Evolutionary conservation across 2,329 filamentous ascomycete genomes (phyloP).

Genomic region (Cercospora citrullina): DNA sequence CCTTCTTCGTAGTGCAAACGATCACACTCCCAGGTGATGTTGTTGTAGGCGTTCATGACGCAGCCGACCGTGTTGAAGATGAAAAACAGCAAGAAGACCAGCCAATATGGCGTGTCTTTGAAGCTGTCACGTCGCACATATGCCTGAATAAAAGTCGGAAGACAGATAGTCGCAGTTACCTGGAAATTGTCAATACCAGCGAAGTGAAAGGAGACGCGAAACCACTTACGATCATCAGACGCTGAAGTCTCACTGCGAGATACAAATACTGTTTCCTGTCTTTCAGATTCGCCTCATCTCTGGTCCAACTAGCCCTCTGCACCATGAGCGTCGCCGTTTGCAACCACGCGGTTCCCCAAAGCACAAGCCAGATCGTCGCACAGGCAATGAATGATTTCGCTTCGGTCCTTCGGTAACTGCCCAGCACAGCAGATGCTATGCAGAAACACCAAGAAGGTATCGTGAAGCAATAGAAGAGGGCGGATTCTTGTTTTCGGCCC

Average conservation of each 20-base stretch:
- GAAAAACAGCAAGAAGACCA: slow-evolving; percentile 40
- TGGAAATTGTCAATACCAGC: slow-evolving; percentile 19
- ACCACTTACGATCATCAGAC: slow-evolving; percentile 36
- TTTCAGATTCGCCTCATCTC: slow-evolving; percentile 37
- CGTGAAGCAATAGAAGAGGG: slow-evolving; percentile 36
- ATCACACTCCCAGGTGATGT: slow-evolving; percentile 38
- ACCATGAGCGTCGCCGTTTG: slow-evolving; percentile 38
- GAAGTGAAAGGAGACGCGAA: too few relatives aligned
- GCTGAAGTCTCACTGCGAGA: slow-evolving; percentile 36
- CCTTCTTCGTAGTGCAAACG: slow-evolving; percentile 36
- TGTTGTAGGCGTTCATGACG: slow-evolving; percentile 43
- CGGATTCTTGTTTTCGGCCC: slow-evolving; percentile 27
- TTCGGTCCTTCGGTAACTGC: slow-evolving; percentile 26
- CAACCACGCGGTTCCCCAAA: slow-evolving; percentile 38
- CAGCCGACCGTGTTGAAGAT: slow-evolving; percentile 39
- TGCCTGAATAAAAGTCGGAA: slow-evolving; percentile 38
- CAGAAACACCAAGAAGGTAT: slow-evolving; percentile 34
- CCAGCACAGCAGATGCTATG: slow-evolving; percentile 34
- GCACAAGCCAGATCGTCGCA: slow-evolving; percentile 31
- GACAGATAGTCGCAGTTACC: slow-evolving; percentile 36
- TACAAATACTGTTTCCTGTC: slow-evolving; percentile 37
- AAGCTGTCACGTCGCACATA: slow-evolving; percentile 33
- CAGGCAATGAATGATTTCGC: slow-evolving; percentile 31
- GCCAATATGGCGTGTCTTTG: slow-evolving; percentile 37
- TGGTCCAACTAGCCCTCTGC: slow-evolving; percentile 38